Percentiles rank a stretch among this genome's conserved stretches.
These are phyloP conservation scores for Coniferiporia sulphurascens DNA, from an alignment of 1,284 basidiomycete species.

Conservation along the genomic window DNA sequence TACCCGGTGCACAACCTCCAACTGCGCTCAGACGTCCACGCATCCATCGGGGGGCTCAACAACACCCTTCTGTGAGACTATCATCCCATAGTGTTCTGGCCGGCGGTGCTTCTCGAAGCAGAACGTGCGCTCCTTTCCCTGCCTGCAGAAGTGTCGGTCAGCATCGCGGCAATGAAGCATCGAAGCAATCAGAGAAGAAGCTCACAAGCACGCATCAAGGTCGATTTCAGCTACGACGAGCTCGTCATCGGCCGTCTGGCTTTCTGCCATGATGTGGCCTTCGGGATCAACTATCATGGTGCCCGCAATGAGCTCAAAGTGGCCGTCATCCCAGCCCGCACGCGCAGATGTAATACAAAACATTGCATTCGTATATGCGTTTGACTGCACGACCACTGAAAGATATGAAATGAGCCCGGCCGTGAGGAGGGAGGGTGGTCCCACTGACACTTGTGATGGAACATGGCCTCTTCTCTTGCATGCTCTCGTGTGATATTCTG, in stretches of 20 bases:
- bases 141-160: background rate
- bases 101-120: slow-evolving; percentile 18
- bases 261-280: slow-evolving; percentile 19
- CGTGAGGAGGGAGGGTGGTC: background rate
- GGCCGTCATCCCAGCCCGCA: slow-evolving; percentile 16
- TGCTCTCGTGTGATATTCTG: slow-evolving; percentile 14
- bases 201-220: slow-evolving; percentile 16
- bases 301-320: slow-evolving; percentile 18
- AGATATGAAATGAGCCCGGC: background rate
- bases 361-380: slow-evolving; percentile 14
- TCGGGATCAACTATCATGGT: slow-evolving; percentile 19
- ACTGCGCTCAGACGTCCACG: background rate
- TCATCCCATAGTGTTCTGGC: slow-evolving; percentile 17
- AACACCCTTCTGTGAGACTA: slow-evolving; percentile 16
- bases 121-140: slow-evolving; percentile 18
- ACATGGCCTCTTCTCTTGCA: slow-evolving; percentile 15
- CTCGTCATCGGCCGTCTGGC: slow-evolving; percentile 16
- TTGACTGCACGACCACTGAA: slow-evolving; percentile 16
- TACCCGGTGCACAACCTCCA: background rate
- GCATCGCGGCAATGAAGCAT: background rate
- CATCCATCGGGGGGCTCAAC: background rate
- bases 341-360: slow-evolving; percentile 6
- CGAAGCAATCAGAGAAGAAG: background rate
- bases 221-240: slow-evolving; percentile 18
- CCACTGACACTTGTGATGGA: slow-evolving; percentile 16